Conservation (phyloP, 306 rosid species). For the Calophaca sinica region DNA sequence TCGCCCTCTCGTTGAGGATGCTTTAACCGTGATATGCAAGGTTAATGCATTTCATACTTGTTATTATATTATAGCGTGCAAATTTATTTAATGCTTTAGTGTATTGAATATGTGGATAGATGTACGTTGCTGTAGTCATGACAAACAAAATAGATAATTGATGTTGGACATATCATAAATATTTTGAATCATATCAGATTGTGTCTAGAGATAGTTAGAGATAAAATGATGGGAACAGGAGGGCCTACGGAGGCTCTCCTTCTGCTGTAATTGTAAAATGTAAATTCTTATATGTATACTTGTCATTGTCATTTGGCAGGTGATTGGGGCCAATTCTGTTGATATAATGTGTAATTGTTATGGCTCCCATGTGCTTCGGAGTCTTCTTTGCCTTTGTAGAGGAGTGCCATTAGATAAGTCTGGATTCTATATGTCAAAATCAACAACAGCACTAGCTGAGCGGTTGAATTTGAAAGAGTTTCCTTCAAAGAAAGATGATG, state of each 20-base stretch:
- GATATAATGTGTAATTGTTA: constrained; percentile 81
- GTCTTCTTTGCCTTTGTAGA: constrained; percentile 82
- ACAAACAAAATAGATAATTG: too few relatives aligned
- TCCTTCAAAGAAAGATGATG: constrained; percentile 50
- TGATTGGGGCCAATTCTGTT: constrained; percentile 61
- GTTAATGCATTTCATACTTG: constrained; percentile 40
- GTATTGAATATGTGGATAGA: neutral
- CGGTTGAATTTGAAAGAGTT: constrained; percentile 68
- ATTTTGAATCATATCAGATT: neutral
- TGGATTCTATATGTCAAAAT: constrained; percentile 61
- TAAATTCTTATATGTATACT: neutral
- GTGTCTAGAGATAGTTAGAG: constrained; percentile 1
- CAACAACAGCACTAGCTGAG: constrained; percentile 65
- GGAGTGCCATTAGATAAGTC: constrained; percentile 67
- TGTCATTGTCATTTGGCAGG: constrained; percentile 55
- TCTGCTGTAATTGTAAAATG: neutral
- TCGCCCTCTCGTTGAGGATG: constrained; percentile 62
- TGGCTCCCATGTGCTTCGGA: constrained; percentile 92
- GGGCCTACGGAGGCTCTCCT: neutral
- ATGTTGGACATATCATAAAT: too few relatives aligned
- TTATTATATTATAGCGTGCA: neutral
- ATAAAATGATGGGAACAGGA: constrained; percentile 5
- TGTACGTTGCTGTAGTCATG: too few relatives aligned
- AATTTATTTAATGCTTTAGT: constrained; percentile 9
- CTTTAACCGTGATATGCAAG: constrained; percentile 74